phyloP scores from a whole-genome alignment of 2,329 filamentous ascomycete genomes.

The Fusarium equiseti region DNA sequence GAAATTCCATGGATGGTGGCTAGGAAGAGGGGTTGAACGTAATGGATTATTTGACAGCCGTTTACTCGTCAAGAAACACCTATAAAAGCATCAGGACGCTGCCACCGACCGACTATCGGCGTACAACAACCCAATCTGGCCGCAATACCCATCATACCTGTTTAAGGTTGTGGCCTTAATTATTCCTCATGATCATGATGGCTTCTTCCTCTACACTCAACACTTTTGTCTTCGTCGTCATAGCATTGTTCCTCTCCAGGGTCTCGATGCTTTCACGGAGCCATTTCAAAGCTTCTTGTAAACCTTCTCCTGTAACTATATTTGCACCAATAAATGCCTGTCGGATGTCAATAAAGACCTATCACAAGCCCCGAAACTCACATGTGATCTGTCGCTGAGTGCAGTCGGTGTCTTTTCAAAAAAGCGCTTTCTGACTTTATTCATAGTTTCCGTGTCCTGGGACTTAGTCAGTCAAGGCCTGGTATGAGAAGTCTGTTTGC shows the following conservation, averaged over 20 bases:
- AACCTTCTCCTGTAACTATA: background rate
- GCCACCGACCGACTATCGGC: background rate
- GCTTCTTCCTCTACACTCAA: background rate
- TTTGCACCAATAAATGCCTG: background rate
- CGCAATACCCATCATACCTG: background rate
- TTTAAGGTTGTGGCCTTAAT: too few relatives aligned
- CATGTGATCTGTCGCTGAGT: background rate
- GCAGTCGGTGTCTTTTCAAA: background rate
- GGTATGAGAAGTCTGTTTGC: accelerated
- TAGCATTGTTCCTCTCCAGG: background rate
- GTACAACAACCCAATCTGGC: background rate
- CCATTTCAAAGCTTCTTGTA: background rate
- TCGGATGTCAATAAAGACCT: background rate
- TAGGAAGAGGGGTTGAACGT: background rate
- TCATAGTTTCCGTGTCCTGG: background rate
- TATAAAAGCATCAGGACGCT: background rate
- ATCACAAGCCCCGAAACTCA: background rate
- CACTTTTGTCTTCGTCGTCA: background rate
- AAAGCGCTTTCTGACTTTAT: background rate
- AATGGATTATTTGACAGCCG: background rate
- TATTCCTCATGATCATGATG: background rate
- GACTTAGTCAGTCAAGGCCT: accelerated
- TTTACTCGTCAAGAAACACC: background rate
- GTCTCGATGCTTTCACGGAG: background rate
- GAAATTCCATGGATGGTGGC: background rate